phyloP scores from a whole-genome alignment of 495 filamentous ascomycete genomes.

The Podospora australis region DNA sequence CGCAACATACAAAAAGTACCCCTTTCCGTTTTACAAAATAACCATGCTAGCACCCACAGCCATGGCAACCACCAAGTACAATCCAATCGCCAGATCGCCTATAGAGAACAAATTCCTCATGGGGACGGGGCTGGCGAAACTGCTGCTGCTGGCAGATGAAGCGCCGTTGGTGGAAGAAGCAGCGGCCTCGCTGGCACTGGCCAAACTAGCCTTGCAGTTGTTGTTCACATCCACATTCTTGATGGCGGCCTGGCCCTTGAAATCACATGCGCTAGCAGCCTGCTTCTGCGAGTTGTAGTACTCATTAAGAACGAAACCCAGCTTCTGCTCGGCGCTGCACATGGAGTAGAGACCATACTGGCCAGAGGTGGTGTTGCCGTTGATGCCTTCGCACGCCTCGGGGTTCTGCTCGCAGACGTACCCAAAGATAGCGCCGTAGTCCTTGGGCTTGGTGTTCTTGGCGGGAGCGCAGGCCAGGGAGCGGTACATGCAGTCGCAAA shows the following conservation, averaged over 20 bases:
- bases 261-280: conserved; percentile 62
- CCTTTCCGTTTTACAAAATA: conserved; percentile 51
- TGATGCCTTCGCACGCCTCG: conserved; percentile 60
- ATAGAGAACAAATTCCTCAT: conserved; percentile 51
- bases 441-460: conserved; percentile 36
- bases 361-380: conserved; percentile 61
- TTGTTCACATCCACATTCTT: conserved; percentile 5
- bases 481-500: conserved; percentile 78
- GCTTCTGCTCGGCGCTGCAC: conserved; percentile 71
- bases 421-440: conserved; percentile 62
- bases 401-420: conserved; percentile 58
- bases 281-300: conserved; percentile 66
- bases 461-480: conserved; percentile 64
- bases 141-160: conserved; percentile 19
- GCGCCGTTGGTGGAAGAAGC: conserved; percentile 35
- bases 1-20: no score
- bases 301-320: conserved; percentile 71
- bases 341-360: conserved; percentile 85
- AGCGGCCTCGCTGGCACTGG: conserved; percentile 40
- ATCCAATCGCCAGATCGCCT: conserved; percentile 59
- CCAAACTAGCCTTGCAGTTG: conserved; percentile 29
- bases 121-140: conserved; percentile 29
- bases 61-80: conserved; percentile 61
- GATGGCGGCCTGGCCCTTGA: conserved; percentile 41
- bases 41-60: conserved; percentile 69